phyloP scores from a whole-genome alignment of 139 green algal genomes.

The Closterium sp. region DNA sequence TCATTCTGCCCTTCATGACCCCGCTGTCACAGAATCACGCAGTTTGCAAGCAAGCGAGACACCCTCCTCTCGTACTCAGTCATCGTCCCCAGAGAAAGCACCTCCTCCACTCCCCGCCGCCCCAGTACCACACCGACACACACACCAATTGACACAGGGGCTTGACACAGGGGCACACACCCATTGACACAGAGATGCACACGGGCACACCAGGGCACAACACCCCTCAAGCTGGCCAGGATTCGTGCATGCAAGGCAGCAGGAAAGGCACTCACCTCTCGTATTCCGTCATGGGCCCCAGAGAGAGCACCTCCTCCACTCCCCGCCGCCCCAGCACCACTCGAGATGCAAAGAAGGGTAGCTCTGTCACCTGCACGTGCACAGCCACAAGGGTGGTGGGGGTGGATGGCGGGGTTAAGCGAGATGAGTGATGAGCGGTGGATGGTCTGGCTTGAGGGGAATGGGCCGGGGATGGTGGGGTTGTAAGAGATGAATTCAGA shows the following conservation, averaged over 20 bases:
- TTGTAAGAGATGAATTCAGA: neutral
- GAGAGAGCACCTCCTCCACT: constrained; percentile 73
- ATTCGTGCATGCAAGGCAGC: no score
- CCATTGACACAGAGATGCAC: no score
- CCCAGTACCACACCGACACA: constrained; percentile 78
- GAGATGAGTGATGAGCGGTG: neutral
- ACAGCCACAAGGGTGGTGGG: neutral
- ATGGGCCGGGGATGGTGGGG: no score
- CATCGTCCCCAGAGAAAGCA: constrained; percentile 71
- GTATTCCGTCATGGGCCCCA: constrained; percentile 71
- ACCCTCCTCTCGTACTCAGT: constrained; percentile 64
- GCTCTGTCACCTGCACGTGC: constrained; percentile 46
- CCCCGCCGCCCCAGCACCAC: constrained; percentile 73
- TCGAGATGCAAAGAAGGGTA: constrained; percentile 73
- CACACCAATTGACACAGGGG: no score
- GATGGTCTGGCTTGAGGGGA: no score
- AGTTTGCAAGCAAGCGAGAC: constrained; percentile 4
- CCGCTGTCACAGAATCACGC: no score
- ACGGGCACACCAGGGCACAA: no score
- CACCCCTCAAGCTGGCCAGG: no score
- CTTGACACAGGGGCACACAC: no score
- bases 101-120: constrained; percentile 72
- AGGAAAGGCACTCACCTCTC: constrained; percentile 58
- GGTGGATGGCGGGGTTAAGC: neutral
- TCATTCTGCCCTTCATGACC: no score